phyloP scores from a whole-genome alignment of 345 rosid species.

The Rhodomyrtus tomentosa region DNA sequence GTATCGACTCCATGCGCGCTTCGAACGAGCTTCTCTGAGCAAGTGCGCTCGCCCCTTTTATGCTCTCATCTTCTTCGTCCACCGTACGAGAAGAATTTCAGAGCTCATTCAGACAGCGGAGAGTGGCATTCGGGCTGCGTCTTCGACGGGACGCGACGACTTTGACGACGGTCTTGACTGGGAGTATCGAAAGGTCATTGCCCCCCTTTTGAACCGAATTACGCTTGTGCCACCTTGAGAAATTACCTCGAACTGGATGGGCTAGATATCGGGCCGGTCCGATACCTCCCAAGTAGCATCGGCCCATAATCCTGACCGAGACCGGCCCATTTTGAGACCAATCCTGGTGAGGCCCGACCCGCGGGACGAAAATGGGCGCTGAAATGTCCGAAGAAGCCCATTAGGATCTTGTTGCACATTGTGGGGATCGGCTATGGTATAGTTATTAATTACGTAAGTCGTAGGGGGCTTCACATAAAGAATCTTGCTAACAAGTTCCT shows the following conservation, averaged over 20 bases:
- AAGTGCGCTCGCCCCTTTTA: neutral
- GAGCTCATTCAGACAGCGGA: neutral
- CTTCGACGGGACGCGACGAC: neutral
- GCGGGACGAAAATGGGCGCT: fast-evolving
- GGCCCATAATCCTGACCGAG: neutral
- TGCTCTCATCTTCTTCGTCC: neutral
- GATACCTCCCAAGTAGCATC: neutral
- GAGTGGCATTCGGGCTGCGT: neutral
- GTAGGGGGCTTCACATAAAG: neutral
- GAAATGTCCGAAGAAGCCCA: fast-evolving
- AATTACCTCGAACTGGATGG: neutral
- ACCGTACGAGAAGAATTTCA: neutral
- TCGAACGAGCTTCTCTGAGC: neutral
- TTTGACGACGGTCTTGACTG: neutral
- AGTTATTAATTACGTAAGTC: fast-evolving
- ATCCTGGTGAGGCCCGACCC: neutral
- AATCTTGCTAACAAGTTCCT: neutral
- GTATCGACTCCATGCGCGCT: neutral
- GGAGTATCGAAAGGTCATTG: neutral
- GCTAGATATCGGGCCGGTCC: neutral
- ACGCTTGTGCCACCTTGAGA: neutral
- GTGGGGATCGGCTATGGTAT: too few relatives aligned
- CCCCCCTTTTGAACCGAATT: neutral
- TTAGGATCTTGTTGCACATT: neutral
- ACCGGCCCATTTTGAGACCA: neutral